A percentile compares a stretch with the other conserved stretches of the same genome.
phyloP scores from a whole-genome alignment of 2,329 filamentous ascomycete species.

The Talaromyces sp. region DNA sequence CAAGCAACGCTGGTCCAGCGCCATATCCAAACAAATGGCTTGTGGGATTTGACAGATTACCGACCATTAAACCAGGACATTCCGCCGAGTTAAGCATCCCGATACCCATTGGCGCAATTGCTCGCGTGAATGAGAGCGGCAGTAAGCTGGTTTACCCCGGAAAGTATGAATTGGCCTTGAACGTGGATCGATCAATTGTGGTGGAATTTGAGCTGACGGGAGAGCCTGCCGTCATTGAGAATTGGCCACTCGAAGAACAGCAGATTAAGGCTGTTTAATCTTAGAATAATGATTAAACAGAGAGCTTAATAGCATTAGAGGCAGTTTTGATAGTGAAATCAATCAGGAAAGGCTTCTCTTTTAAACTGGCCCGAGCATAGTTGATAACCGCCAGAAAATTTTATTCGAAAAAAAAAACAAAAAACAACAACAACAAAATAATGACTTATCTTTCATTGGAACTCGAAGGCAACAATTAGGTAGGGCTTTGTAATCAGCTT shows the following conservation, averaged over 20 bases:
- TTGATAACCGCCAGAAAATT: not conserved
- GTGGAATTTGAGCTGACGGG: slow-evolving; percentile 29
- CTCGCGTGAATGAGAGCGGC: slow-evolving; percentile 31
- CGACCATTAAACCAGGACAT: slow-evolving; percentile 17
- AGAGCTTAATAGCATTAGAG: not conserved
- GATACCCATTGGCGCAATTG: slow-evolving; percentile 33
- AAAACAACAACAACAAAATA: no score
- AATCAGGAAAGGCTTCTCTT: not conserved
- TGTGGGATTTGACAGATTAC: slow-evolving; percentile 32
- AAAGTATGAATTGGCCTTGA: slow-evolving; percentile 35
- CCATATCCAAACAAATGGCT: slow-evolving; percentile 40
- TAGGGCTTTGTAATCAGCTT: not conserved
- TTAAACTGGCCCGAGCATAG: not conserved
- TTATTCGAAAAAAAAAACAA: not conserved
- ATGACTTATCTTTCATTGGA: not conserved
- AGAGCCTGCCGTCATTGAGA: slow-evolving; percentile 22
- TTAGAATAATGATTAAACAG: not conserved
- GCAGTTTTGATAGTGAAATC: not conserved
- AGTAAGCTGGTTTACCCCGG: slow-evolving; percentile 38
- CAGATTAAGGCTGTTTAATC: not conserved
- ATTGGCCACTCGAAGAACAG: slow-evolving; percentile 5
- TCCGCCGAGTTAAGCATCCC: slow-evolving; percentile 26
- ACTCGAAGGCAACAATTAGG: not conserved
- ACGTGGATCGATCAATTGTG: slow-evolving; percentile 33
- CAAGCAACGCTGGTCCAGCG: slow-evolving; percentile 29